Conservation (phyloP, 306 rosid genomes). For the Vigna reflexopilosa region DNA sequence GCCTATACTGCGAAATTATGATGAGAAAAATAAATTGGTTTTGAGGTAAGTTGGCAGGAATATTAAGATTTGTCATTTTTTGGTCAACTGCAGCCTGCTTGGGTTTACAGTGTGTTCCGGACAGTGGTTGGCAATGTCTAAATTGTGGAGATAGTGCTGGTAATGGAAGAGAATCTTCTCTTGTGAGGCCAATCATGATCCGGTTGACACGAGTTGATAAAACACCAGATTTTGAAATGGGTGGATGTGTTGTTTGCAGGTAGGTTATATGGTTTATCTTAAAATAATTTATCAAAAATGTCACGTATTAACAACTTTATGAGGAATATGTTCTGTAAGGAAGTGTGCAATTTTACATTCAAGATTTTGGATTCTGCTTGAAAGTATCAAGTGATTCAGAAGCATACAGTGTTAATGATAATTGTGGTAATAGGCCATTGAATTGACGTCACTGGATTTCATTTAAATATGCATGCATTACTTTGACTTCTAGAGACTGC, state of each 20-base stretch:
- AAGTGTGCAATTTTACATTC: background rate
- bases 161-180: slow-evolving; percentile 64
- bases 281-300: background rate
- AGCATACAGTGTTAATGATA: slow-evolving; percentile 15
- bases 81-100: slow-evolving; percentile 78
- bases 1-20: background rate
- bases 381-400: slow-evolving; percentile 29
- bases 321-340: slow-evolving; percentile 10
- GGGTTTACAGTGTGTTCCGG: slow-evolving; percentile 70
- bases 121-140: slow-evolving; percentile 83
- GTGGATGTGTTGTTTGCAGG: slow-evolving; percentile 99
- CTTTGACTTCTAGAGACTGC: no score
- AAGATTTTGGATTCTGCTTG: slow-evolving; percentile 30
- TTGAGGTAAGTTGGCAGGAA: background rate
- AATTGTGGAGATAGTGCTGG: slow-evolving; percentile 77
- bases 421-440: slow-evolving; percentile 15
- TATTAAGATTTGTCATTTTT: slow-evolving; percentile 29
- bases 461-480: no score
- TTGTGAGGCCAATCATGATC: slow-evolving; percentile 77
- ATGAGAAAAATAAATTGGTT: slow-evolving; percentile 5
- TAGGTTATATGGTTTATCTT: slow-evolving; percentile 47
- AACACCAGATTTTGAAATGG: slow-evolving; percentile 85
- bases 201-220: slow-evolving; percentile 86
- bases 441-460: background rate
- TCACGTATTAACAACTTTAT: slow-evolving; percentile 7